These are phyloP conservation scores for Candida argentea DNA, from an alignment of 805 yeast species.

Conservation along the genomic window DNA sequence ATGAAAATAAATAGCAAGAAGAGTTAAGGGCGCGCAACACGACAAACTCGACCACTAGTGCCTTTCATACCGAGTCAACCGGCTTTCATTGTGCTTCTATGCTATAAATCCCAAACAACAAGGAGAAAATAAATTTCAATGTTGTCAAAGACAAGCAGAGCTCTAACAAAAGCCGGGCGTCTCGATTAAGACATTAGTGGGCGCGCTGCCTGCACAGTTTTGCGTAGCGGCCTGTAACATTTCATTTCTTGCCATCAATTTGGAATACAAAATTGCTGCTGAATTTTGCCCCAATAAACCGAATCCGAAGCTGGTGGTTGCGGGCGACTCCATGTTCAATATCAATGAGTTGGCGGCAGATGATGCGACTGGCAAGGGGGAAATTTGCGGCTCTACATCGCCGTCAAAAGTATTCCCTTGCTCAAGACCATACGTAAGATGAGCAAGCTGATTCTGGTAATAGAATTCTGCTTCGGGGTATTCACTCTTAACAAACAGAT, in stretches of 20 bases:
- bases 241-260: too few relatives aligned
- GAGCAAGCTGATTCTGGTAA: too few relatives aligned
- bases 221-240: too few relatives aligned
- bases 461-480: too few relatives aligned
- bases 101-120: slow-evolving; percentile 15
- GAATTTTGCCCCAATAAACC: slow-evolving; percentile 37
- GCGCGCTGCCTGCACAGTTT: too few relatives aligned
- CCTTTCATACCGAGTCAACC: slow-evolving; percentile 8
- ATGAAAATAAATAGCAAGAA: slow-evolving; percentile 1
- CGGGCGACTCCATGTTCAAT: slow-evolving; percentile 1
- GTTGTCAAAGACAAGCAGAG: slow-evolving; percentile 20
- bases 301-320: slow-evolving; percentile 3
- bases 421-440: too few relatives aligned
- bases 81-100: too few relatives aligned
- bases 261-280: slow-evolving; percentile 32
- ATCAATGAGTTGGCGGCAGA: slow-evolving; percentile 1
- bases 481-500: too few relatives aligned
- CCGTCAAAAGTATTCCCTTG: too few relatives aligned
- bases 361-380: slow-evolving; percentile 1
- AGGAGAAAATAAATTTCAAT: slow-evolving; percentile 1
- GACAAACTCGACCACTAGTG: not conserved
- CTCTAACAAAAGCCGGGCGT: slow-evolving; percentile 10
- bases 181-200: too few relatives aligned
- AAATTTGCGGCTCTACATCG: slow-evolving; percentile 20
- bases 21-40: too few relatives aligned